Evolutionary conservation across 2,329 filamentous ascomycete species (phyloP), one percentile per base, ranked within the genome.

Genomic region (Xylaria sp.): DNA sequence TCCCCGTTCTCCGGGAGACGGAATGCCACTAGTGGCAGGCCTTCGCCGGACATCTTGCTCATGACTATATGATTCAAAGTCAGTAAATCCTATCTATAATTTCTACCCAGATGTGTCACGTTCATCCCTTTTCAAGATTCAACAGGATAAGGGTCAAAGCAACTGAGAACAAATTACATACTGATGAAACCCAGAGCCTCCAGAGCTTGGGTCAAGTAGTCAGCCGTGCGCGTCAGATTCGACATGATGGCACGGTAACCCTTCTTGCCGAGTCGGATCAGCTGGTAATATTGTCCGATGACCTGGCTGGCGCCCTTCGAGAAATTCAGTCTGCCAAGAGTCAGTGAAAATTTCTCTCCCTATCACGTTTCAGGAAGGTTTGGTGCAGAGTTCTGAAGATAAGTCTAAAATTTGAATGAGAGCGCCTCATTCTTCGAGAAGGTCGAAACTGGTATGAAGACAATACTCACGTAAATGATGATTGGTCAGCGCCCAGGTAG

Each of bases 271-370:
- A 98, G 89, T 36, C 95, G 93, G 79, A 97, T 97, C 78, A 98
- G 87, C 83, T 97, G 94, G 84, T 98, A 97, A 84, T 97, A 98
- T 82, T 98, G 95, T 33, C 93, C 95, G 70, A 98, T 97, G 77
- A 97, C 93, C 79, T 97, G 94, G 6, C 92, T 93, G 13, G 95
- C 95, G 66, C 94, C 94, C 80, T 97, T 97, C 78, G 93, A 97
- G 85, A 98, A 98, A 86, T 98, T 98, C 68, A 98, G 89, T 0
- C 68, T 70, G 4, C 11, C 5, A 2, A n/a, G 26, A 5, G 38
- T 70, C 33, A 70, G 57, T 33, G 4, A 23, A 23, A 31, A n/a
- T 7, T 23, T 51, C 38, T 26, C 3, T 48, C 20, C 23, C 28
- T 20, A 17, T 11, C 17, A 11, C 33, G 28, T 46, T 53, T 10